phyloP scores from a whole-genome alignment of 2,329 filamentous ascomycete genomes.

The Pezicula radicicola region DNA sequence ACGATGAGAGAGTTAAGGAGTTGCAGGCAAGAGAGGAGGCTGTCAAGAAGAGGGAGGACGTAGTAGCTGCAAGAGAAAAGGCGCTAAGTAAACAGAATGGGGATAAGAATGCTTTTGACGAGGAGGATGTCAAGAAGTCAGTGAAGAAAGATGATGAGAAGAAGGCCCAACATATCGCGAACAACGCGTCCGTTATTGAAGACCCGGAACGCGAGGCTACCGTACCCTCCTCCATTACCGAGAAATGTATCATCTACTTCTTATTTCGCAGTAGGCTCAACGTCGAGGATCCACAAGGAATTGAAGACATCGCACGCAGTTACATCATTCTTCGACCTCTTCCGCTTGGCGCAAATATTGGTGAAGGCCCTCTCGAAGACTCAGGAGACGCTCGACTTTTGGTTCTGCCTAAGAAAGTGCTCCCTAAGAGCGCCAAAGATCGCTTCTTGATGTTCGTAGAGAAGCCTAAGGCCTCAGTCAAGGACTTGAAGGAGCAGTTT shows the following conservation, averaged over 20 bases:
- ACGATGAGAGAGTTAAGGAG: constrained; percentile 3
- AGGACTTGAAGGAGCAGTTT: constrained; percentile 71
- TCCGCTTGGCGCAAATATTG: constrained; percentile 64
- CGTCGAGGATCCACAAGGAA: constrained; percentile 63
- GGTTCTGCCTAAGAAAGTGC: constrained; percentile 79
- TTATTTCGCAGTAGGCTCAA: constrained; percentile 79
- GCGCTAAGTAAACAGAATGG: constrained; percentile 10
- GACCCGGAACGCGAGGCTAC: constrained; percentile 29
- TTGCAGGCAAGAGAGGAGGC: constrained; percentile 5
- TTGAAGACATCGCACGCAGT: constrained; percentile 72
- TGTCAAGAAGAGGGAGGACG: constrained; percentile 11
- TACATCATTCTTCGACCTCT: constrained; percentile 79
- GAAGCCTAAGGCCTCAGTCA: constrained; percentile 63
- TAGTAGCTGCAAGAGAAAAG: constrained; percentile 6
- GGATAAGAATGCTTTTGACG: constrained; percentile 24
- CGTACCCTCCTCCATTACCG: constrained; percentile 58
- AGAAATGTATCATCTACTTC: constrained; percentile 91
- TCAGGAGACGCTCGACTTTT: constrained; percentile 66
- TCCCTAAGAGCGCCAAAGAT: constrained; percentile 67
- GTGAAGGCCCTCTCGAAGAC: constrained; percentile 44
- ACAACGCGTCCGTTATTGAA: constrained; percentile 23
- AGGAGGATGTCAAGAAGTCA: constrained; percentile 19
- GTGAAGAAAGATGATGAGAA: constrained; percentile 18
- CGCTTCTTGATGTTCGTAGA: constrained; percentile 82
- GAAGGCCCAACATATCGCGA: constrained; percentile 24